Percentiles rank a stretch among this genome's conserved stretches.
Evolutionary conservation across 805 yeast species (phyloP).

Genomic region (Candida oleophila): DNA sequence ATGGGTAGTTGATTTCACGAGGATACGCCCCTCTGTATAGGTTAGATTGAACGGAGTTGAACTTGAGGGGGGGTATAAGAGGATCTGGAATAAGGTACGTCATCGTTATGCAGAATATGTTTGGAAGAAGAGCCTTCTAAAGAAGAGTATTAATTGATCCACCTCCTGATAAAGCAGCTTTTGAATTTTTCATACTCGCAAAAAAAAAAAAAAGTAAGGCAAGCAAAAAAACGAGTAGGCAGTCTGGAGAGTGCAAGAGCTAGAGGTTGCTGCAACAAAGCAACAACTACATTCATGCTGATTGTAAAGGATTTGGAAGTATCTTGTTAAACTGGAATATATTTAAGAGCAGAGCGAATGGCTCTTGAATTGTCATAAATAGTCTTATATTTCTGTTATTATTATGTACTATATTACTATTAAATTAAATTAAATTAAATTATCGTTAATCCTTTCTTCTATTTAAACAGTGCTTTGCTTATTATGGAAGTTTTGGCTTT

Average conservation of each 20-base stretch:
- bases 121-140: background rate
- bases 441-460: background rate
- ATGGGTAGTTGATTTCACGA: constrained; percentile 67
- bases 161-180: no score
- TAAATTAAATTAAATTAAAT: background rate
- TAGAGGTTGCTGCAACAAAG: no score
- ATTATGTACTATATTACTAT: background rate
- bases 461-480: background rate
- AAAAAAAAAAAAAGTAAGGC: no score
- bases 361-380: no score
- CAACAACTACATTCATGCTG: no score
- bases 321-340: no score
- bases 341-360: no score
- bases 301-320: no score
- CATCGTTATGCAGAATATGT: background rate
- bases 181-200: no score
- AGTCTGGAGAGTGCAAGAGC: no score
- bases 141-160: background rate
- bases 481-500: constrained; percentile 21
- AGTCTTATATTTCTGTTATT: background rate
- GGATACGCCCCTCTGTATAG: constrained; percentile 89
- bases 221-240: no score
- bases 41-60: constrained; percentile 64
- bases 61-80: constrained; percentile 76
- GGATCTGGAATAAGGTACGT: constrained; percentile 16